A percentile compares a stretch with the other conserved stretches of the same genome.
Evolutionary conservation across 129 eudicot species (phyloP).

Genomic region (Ambrosia trifida): DNA sequence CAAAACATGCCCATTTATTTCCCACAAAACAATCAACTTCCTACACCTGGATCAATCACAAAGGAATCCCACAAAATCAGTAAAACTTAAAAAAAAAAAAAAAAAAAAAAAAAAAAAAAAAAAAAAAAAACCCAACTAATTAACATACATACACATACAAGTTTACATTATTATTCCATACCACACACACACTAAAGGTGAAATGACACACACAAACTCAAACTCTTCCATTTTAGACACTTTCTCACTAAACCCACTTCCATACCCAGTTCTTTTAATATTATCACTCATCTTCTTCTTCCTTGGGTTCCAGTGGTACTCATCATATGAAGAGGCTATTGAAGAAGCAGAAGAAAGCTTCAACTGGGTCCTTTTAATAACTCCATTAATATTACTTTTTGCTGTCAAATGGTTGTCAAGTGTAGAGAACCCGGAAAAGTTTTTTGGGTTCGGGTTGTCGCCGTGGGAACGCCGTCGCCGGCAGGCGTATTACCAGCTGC

Average conservation of each 20-base stretch:
- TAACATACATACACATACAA: background rate
- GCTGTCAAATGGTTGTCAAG: constrained; percentile 67
- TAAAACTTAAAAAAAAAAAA: background rate
- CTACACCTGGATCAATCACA: constrained; percentile 29
- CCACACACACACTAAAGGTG: constrained; percentile 23
- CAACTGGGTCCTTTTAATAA: constrained; percentile 65
- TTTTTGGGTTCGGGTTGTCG: constrained; percentile 46
- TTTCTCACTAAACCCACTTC: constrained; percentile 70
- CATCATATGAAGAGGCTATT: constrained; percentile 60
- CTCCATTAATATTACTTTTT: constrained; percentile 62
- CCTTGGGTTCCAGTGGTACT: constrained; percentile 74
- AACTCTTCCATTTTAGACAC: constrained; percentile 54
- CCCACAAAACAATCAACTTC: constrained; percentile 13
- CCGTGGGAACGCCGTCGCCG: constrained; percentile 54
- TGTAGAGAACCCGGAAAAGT: constrained; percentile 50
- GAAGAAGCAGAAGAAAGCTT: constrained; percentile 66
- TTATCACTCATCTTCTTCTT: constrained; percentile 58
- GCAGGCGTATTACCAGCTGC: constrained; percentile 27
- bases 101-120: no score
- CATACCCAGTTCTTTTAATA: constrained; percentile 75
- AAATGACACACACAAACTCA: constrained; percentile 52
- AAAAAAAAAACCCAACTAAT: background rate
- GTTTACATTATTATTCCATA: background rate
- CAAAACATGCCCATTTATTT: constrained; percentile 8
- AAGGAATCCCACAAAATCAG: constrained; percentile 29